Base-by-base conservation (phyloP, 208 protist genomes). In the Leptomonas pyrrhocoris region DNA sequence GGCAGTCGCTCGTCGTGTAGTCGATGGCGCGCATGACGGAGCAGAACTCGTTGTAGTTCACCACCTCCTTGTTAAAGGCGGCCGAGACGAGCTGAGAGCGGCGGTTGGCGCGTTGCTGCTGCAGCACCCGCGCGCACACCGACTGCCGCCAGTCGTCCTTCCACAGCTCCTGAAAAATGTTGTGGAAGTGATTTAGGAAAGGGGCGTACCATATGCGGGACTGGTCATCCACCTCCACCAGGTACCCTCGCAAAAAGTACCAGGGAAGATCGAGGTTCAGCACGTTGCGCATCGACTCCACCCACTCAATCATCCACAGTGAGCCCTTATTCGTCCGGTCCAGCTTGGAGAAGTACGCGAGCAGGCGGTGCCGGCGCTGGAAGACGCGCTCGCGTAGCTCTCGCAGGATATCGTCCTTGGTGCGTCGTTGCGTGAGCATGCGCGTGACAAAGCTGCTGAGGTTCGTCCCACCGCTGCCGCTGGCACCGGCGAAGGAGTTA, bases 281-380 rank as follows among this genome's bases (percentile, higher is more conserved):
- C 28, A 96, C 86, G 68, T 92, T 94, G 30, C 89, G 78, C 86
- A 96, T 93, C 57, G 87, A 81, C 73, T 96, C 89, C 56, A 88
- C 85, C 92, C 92, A 96, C 77, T 96, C 92, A 65, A 94, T 94
- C 70, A 93, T 93, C 92, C 92, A 96, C 62, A 96, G 62, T 27
- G 92, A 94, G 9, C 89, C 92, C 60, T 94, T 94, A 60, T 92
- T 90, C n/a, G 92, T 94, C 58, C 86, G 88, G 72, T 96, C 92
- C 5, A 94, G 84, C 75, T 92, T 90, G 8, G 81, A 83, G 78
- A 94, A 96, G 79, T 92, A 94, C 11, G 87, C 81, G 64, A 96
- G 74, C n/a, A 96, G 79, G 49, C 86, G 84, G 70, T 96, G 88
- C 19, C 87, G 81, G n/a, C 88, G 77, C 64, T 92, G 79, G 63